Conservation (phyloP, 306 rosid species). For the Ziziphus jujuba region DNA sequence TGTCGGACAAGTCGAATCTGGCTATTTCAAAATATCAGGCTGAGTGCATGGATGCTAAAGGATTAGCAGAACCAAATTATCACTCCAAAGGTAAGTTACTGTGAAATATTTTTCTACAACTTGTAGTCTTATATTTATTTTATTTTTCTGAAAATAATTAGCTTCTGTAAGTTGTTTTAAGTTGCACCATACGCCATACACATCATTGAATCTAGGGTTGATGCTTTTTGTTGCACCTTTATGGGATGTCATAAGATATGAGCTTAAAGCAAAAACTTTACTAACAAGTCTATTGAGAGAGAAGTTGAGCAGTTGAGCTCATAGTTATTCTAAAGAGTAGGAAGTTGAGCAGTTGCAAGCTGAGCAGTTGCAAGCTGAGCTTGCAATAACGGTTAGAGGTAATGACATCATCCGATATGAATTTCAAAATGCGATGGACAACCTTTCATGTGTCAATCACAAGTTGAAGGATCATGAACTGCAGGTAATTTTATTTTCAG, state of each 20-base stretch:
- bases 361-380: constrained; percentile 85
- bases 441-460: too few relatives aligned
- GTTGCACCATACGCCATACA: neutral
- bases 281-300: constrained; percentile 74
- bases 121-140: neutral
- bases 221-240: constrained; percentile 13
- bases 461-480: too few relatives aligned
- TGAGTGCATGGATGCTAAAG: too few relatives aligned
- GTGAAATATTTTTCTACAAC: too few relatives aligned
- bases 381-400: constrained; percentile 92
- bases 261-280: constrained; percentile 80
- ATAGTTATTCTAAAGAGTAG: constrained; percentile 79
- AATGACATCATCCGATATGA: constrained; percentile 74
- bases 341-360: constrained; percentile 90
- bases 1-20: constrained; percentile 73
- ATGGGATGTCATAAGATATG: constrained; percentile 59
- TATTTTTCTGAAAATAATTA: neutral
- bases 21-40: too few relatives aligned
- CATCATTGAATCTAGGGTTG: neutral
- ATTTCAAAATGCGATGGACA: constrained; percentile 77
- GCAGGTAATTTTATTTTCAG: too few relatives aligned
- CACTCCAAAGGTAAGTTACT: too few relatives aligned
- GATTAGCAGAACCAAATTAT: too few relatives aligned
- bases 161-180: neutral
- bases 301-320: too few relatives aligned